Evolutionary conservation across 2,329 filamentous ascomycete species (phyloP), one percentile per base, ranked within the genome.

Genomic region (Neofusicoccum cordaticola): DNA sequence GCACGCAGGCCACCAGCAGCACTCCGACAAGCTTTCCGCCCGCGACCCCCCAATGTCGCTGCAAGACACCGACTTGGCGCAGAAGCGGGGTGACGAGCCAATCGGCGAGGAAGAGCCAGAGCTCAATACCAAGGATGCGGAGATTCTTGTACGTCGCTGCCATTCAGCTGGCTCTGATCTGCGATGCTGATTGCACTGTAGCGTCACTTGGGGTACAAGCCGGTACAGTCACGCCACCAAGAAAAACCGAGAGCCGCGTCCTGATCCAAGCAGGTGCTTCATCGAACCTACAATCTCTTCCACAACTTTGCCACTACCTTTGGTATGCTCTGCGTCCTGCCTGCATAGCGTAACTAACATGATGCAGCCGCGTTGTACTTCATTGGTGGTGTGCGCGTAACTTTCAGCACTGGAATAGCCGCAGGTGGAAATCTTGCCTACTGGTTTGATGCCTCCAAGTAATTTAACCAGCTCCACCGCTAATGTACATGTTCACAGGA

Each of bases 401-500:
- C 85, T 0, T 88, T 86, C 70, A 86, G 83, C n/a, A 87, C 85
- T 11, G 85, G 85, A 67, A 86, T 88, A 42, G 84, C 83, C 31
- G 85, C 85, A 17, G 85, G 86, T 63, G 85, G 85, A 47, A 85
- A 85, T 66, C 72, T 86, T 56, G 85, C 85, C 7, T 88, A 87
- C 70, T 88, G 85, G 85, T 85, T 70, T 44, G 72, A 5, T 58
- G 8, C 3, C 50, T 15, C 3, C 15, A 27, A 2, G 12, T 15
- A 13, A 2, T 19, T 39, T 17, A 3, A 5, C 3, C 17, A 9
- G 7, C 2, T 13, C 1, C 3, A 1, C 11, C 13, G 8, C n/a
- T 47, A 11, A 39, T 39, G 17, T n/a, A 17, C 15, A 9, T 22
- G 9, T 7, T 1, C 7, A 11, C 35, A 85, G 83, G 85, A 86